Conservation (phyloP, 1,284 basidiomycete genomes). For the Papiliotrema fonsecae region DNA sequence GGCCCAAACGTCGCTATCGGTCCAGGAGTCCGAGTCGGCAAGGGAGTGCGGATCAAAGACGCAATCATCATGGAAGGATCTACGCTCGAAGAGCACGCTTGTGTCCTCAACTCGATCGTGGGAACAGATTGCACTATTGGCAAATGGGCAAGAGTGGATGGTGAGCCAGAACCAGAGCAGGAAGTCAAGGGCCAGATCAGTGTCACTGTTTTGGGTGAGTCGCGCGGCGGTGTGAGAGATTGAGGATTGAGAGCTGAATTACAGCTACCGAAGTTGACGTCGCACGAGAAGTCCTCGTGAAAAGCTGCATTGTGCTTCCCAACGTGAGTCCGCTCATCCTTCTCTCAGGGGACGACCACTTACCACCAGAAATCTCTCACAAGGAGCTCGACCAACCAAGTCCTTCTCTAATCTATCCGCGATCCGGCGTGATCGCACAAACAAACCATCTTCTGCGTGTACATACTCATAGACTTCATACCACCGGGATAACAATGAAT, state of each 20-base stretch:
- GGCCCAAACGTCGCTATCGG: slow-evolving; percentile 52
- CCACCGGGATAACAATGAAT: neutral
- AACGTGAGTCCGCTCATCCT: slow-evolving; percentile 38
- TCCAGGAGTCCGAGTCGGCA: slow-evolving; percentile 47
- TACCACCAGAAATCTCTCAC: slow-evolving; percentile 47
- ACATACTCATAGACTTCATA: neutral
- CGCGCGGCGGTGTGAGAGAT: neutral
- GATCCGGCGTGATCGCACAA: no score
- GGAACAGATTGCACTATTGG: slow-evolving; percentile 46
- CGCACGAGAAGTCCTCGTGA: slow-evolving; percentile 45
- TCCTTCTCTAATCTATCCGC: slow-evolving; percentile 47
- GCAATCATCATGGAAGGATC: slow-evolving; percentile 51
- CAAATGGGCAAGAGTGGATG: slow-evolving; percentile 52
- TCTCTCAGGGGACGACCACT: neutral
- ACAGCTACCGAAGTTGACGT: slow-evolving; percentile 49
- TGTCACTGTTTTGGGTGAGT: slow-evolving; percentile 50
- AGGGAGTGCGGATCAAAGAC: slow-evolving; percentile 51
- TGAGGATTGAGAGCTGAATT: neutral
- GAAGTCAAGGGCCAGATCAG: slow-evolving; percentile 48
- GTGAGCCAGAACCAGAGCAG: slow-evolving; percentile 43
- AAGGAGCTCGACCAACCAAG: slow-evolving; percentile 49
- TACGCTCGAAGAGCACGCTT: slow-evolving; percentile 50
- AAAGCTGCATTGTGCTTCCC: slow-evolving; percentile 52
- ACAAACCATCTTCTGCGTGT: neutral
- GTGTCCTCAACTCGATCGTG: slow-evolving; percentile 51